Evolutionary conservation across 2,329 filamentous ascomycete species (phyloP), one percentile per base, ranked within the genome.

Genomic region (Anthostomella pinea): DNA sequence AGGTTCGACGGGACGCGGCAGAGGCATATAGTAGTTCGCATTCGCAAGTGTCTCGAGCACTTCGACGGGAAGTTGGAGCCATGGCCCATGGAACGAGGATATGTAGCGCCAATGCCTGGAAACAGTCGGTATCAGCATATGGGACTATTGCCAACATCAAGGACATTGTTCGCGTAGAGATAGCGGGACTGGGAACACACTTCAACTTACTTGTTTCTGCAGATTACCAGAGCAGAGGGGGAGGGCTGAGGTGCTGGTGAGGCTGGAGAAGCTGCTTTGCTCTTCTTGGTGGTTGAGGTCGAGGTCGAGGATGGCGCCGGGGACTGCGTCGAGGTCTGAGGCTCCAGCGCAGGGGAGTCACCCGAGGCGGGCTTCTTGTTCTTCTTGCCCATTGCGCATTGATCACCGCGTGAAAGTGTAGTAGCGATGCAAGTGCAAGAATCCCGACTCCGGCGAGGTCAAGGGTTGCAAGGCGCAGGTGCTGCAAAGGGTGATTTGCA

Each of bases 21-120:
- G 78, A 11, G 83, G 83, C 48, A 83, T 81, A 47, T 83, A 81
- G 67, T 83, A 90, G 65, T 91, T 93, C 59, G 79, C 81, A 65
- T 87, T 80, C 36, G 86, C 86, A 33, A 93, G 75, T 32, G 77
- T 80, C 60, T 90, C 83, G 63, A 94, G 80, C 38, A 89, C 77
- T 62, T 91, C 86, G 45, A 81, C 76, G 14, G 86, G 84, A 38
- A 91, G 70, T 61, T 88, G 83, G 10, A 90, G 76, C 87, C 87
- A 93, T 49, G 85, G 81, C 16, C 87, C 87, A 57, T 90, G 83
- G 56, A 87, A 93, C 18, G 82, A 85, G 15, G 85, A 89, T 41
- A 93, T 89, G 60, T 88, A 87, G 46, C 81, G 77, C 87, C 86
- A 91, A 66, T 91, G 85, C 60, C 87, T 91, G 33, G 33, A 17